A percentile compares a stretch with the other conserved stretches of the same genome.
Evolutionary conservation across 768 basidiomycete genomes (phyloP).

Genomic region (Clitopilus hobsonii): DNA sequence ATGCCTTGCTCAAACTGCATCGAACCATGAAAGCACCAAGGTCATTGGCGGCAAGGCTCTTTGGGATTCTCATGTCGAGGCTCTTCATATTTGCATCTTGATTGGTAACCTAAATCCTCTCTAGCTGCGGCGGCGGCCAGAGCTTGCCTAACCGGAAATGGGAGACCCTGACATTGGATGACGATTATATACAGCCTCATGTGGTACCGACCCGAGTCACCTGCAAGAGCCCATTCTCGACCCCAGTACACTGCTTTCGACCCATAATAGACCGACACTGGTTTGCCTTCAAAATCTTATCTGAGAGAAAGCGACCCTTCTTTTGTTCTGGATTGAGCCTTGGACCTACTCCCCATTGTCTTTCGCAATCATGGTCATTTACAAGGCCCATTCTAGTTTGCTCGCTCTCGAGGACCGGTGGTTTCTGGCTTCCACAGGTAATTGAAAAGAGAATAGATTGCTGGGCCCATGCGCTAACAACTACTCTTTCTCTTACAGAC

Average conservation of each 20-base stretch:
- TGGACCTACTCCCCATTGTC: neutral
- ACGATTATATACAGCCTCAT: conserved; percentile 1
- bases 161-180: neutral
- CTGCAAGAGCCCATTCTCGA: neutral
- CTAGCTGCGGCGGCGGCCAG: neutral
- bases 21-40: neutral
- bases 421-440: neutral
- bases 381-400: neutral
- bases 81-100: neutral
- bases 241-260: neutral
- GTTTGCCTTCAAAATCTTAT: neutral
- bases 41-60: neutral
- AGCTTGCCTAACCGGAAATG: neutral
- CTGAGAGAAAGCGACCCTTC: neutral
- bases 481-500: neutral
- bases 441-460: neutral
- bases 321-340: neutral
- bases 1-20: neutral
- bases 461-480: neutral
- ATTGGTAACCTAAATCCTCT: neutral
- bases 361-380: neutral
- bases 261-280: neutral
- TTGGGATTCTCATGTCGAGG: neutral
- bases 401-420: neutral
- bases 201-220: neutral